These are phyloP conservation scores for Fusarium dlaminii DNA, from an alignment of 2,329 filamentous ascomycete species.

Conservation along the genomic window DNA sequence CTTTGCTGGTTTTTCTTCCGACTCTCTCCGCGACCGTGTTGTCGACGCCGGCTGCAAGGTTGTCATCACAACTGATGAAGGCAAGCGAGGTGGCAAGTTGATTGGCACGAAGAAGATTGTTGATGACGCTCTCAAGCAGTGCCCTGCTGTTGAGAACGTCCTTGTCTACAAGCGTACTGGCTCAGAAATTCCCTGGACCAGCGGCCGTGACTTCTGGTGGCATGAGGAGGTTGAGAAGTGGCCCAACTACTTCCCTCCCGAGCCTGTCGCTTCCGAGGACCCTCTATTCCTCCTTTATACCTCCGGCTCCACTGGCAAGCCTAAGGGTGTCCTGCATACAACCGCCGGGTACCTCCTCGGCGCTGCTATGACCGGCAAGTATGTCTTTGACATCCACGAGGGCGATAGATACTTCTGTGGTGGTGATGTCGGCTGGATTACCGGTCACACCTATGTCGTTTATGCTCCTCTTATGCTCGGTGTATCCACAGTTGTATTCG, in stretches of 20 bases:
- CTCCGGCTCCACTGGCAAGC: conserved; percentile 96
- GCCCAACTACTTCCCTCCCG: conserved; percentile 89
- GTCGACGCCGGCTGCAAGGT: conserved; percentile 90
- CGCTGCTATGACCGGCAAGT: conserved; percentile 93
- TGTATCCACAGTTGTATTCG: conserved; percentile 94
- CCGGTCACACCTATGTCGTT: conserved; percentile 97
- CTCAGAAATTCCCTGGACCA: conserved; percentile 89
- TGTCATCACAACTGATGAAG: conserved; percentile 96
- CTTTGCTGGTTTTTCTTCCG: conserved; percentile 96
- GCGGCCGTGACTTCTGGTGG: conserved; percentile 95
- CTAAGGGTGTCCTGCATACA: conserved; percentile 98
- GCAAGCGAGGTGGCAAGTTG: conserved; percentile 95
- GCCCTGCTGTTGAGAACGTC: conserved; percentile 84
- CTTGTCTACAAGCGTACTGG: conserved; percentile 97
- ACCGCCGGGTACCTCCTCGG: conserved; percentile 95
- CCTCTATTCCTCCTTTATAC: conserved; percentile 98
- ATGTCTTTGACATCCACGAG: conserved; percentile 98
- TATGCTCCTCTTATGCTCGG: conserved; percentile 94
- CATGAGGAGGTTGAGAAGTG: conserved; percentile 98
- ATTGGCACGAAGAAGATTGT: conserved; percentile 99
- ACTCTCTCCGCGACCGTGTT: conserved; percentile 94
- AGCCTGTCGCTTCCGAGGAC: conserved; percentile 91
- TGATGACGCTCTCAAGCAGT: conserved; percentile 96
- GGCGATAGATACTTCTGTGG: conserved; percentile 96
- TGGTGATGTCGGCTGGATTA: conserved; percentile 99